Evolutionary conservation across 352 stramenopile genomes (phyloP).

Genomic region (Globisporangium acanthophoron): DNA sequence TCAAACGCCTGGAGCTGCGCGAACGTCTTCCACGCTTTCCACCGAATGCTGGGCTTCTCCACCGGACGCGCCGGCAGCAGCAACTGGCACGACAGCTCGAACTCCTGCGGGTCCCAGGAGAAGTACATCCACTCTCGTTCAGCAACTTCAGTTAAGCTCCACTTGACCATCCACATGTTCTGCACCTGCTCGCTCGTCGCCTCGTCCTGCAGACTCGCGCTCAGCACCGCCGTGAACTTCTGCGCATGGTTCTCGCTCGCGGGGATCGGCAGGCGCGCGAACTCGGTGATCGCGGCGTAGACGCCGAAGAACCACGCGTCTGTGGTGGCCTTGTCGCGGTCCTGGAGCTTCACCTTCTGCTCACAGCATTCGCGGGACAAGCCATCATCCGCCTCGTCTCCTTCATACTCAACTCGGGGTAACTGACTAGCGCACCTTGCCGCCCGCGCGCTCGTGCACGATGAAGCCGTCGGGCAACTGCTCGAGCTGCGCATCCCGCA

Average conservation of each 20-base stretch:
- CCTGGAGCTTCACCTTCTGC: slow-evolving; percentile 70
- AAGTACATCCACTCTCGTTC: slow-evolving; percentile 5
- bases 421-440: slow-evolving; percentile 29
- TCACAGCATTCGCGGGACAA: background rate
- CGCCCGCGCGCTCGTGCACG: slow-evolving; percentile 44
- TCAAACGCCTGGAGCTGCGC: slow-evolving; percentile 61
- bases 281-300: slow-evolving; percentile 70
- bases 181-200: slow-evolving; percentile 44
- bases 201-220: slow-evolving; percentile 48
- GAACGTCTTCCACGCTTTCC: slow-evolving; percentile 76
- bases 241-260: slow-evolving; percentile 29
- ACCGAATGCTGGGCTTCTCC: slow-evolving; percentile 68
- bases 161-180: background rate
- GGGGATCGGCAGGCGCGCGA: slow-evolving; percentile 37
- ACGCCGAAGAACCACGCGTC: slow-evolving; percentile 79
- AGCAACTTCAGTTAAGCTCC: background rate
- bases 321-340: slow-evolving; percentile 69
- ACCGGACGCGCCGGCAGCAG: slow-evolving; percentile 38
- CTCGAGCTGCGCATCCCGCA: slow-evolving; percentile 60
- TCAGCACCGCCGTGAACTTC: slow-evolving; percentile 51
- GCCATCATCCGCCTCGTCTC: too few species aligned
- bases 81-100: slow-evolving; percentile 70
- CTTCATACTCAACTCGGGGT: background rate
- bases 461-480: slow-evolving; percentile 68
- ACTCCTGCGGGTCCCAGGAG: slow-evolving; percentile 31